A percentile compares a stretch with the other conserved stretches of the same genome.
phyloP scores from a whole-genome alignment of 2,329 filamentous ascomycete genomes.

The Trichoderma pleuroti region DNA sequence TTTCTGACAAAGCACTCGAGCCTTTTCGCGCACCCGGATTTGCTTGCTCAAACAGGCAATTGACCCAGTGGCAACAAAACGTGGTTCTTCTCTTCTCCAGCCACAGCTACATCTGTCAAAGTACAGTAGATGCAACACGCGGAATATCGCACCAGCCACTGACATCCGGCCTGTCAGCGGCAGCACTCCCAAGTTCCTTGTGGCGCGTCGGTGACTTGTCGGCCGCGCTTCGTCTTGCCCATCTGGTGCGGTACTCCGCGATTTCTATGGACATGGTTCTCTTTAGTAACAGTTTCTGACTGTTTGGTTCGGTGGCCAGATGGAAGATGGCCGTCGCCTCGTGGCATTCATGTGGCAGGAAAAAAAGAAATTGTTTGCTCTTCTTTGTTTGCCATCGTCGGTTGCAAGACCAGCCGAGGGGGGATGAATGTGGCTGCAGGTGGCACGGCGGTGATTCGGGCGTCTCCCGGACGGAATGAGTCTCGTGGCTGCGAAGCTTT shows the following conservation, averaged over 20 bases:
- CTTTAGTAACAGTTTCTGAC: neutral
- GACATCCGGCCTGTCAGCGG: neutral
- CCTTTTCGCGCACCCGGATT: neutral
- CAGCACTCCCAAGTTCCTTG: neutral
- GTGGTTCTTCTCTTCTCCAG: neutral
- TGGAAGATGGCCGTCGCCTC: neutral
- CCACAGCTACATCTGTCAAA: neutral
- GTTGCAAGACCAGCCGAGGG: neutral
- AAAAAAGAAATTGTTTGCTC: neutral
- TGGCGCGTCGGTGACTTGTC: neutral
- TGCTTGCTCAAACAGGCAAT: neutral
- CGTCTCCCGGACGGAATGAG: neutral
- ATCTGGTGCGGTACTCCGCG: neutral
- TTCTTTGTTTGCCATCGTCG: neutral
- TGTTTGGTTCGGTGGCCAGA: neutral
- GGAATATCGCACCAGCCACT: slow-evolving; percentile 4
- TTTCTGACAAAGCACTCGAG: neutral
- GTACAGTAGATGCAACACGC: neutral
- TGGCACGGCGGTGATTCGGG: neutral
- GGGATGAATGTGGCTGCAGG: neutral
- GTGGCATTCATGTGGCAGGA: slow-evolving; percentile 3
- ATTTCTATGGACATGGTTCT: neutral
- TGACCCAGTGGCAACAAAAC: neutral
- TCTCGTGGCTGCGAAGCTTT: neutral
- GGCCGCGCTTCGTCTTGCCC: neutral